Percentiles rank a stretch among this genome's conserved stretches.
Evolutionary conservation across 106 monocot species (phyloP).

Genomic region (Xerophyta viscosa): DNA sequence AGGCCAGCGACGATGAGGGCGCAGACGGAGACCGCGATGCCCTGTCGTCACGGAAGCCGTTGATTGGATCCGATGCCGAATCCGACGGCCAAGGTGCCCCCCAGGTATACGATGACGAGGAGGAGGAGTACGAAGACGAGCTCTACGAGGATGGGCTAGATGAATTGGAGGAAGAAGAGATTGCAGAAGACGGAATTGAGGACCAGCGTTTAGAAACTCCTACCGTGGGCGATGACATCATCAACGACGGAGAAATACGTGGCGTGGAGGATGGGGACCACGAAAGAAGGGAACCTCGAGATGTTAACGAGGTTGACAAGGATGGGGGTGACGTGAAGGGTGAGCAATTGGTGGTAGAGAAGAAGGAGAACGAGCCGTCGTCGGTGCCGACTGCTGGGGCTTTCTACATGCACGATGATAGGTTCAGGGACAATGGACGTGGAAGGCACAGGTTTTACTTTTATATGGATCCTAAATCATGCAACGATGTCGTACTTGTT

Average conservation of each 20-base stretch:
- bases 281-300: not conserved
- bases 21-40: slow-evolving; percentile 23
- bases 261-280: not conserved
- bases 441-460: slow-evolving; percentile 36
- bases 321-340: not conserved
- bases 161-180: slow-evolving; percentile 8
- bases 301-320: slow-evolving; percentile 1
- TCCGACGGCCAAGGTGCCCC: slow-evolving; percentile 57
- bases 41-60: slow-evolving; percentile 12
- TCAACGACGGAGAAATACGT: not conserved
- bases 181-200: slow-evolving; percentile 1
- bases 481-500: too few species aligned
- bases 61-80: slow-evolving; percentile 49
- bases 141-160: slow-evolving; percentile 15
- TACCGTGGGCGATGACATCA: too few species aligned
- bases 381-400: slow-evolving; percentile 72
- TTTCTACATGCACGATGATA: slow-evolving; percentile 96
- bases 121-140: slow-evolving; percentile 25
- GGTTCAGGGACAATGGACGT: slow-evolving; percentile 55
- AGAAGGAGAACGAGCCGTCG: slow-evolving; percentile 76
- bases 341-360: slow-evolving; percentile 25
- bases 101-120: slow-evolving; percentile 57
- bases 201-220: too few species aligned
- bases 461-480: too few species aligned
- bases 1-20: slow-evolving; percentile 76